Evolutionary conservation across 805 yeast species (phyloP), one percentile per base, ranked within the genome.

Genomic region (Starmera amethionina): DNA sequence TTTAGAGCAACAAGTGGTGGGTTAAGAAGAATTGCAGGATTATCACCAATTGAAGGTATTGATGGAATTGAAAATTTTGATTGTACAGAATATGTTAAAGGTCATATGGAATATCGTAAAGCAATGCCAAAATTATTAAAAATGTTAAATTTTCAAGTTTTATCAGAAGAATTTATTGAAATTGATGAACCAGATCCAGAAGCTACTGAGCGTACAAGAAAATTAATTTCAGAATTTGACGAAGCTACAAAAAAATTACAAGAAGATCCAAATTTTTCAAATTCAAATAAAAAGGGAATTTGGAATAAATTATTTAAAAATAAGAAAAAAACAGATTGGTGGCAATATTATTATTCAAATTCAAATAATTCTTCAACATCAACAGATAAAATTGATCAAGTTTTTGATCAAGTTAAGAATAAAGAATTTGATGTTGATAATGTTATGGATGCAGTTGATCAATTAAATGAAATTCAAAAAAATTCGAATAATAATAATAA

Each of bases 1-100:
- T 93, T 90, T 64, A 72, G 98, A 48, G 98, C 97, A 2, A 88
- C 97, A 1, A 78, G 93, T 43, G 97, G 97, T 43, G 97, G 97
- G 0, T 67, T 93, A 35, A 81, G 83, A 52, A 73, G 86, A n/a
- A 93, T 93, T 35, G 88, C 90, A 5, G 98, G 98, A 0, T 67
- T 93, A 27, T 79, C 95, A 0, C 81, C 89, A 5, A 72, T 90
- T 31, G 80, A 76, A 40, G 67, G 62, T 36, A 63, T 76, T 16
- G 68, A 73, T 19, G 84, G 81, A 0, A 68, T 93, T 28, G 95
- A 88, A 47, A 90, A 90, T 59, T 71, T 82, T 46, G 94, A 93
- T 55, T 86, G 95, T 53, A 84, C 97, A 0, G 87, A 79, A 15
- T 52, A 70, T 40, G 96, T 90, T 4, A 88, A 83, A 44, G 98